A percentile compares a stretch with the other conserved stretches of the same genome.
Conservation (phyloP, 1,139 yeast genomes). For the Blastobotrys persicus region DNA sequence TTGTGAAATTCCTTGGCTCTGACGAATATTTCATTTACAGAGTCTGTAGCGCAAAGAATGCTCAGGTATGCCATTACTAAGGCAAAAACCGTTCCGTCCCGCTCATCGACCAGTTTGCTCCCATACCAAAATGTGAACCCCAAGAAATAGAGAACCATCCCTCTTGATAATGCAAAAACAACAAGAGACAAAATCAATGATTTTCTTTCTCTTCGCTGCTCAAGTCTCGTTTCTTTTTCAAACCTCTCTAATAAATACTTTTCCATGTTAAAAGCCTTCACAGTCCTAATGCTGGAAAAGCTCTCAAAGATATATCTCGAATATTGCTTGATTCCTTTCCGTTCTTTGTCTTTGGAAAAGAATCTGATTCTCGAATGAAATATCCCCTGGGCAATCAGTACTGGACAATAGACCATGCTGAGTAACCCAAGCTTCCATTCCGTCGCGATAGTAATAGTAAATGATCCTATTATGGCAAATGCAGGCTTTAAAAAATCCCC, state of each 20-base stretch:
- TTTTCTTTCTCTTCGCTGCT: neutral
- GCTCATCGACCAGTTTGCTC: neutral
- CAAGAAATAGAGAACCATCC: conserved; percentile 7
- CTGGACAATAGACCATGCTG: conserved; percentile 8
- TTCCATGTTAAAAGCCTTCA: conserved; percentile 6
- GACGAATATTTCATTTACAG: conserved; percentile 5
- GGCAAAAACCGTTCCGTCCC: conserved; percentile 8
- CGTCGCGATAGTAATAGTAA: conserved; percentile 1
- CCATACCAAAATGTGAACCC: conserved; percentile 14
- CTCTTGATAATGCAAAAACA: conserved; percentile 9
- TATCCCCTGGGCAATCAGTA: conserved; percentile 5
- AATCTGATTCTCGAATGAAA: conserved; percentile 6
- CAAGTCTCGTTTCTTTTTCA: neutral
- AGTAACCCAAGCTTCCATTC: conserved; percentile 12
- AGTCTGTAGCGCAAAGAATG: conserved; percentile 9
- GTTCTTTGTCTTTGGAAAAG: conserved; percentile 3
- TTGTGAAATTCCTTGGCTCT: conserved; percentile 1
- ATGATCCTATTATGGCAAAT: neutral
- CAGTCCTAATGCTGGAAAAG: conserved; percentile 5
- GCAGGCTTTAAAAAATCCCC: neutral
- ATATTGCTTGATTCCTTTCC: conserved; percentile 9
- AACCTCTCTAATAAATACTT: neutral
- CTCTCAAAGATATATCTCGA: conserved; percentile 9
- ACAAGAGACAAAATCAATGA: neutral
- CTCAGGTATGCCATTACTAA: conserved; percentile 9